A percentile compares a stretch with the other conserved stretches of the same genome.
phyloP scores from a whole-genome alignment of 768 basidiomycete species.

The Hortiboletus campestris region DNA sequence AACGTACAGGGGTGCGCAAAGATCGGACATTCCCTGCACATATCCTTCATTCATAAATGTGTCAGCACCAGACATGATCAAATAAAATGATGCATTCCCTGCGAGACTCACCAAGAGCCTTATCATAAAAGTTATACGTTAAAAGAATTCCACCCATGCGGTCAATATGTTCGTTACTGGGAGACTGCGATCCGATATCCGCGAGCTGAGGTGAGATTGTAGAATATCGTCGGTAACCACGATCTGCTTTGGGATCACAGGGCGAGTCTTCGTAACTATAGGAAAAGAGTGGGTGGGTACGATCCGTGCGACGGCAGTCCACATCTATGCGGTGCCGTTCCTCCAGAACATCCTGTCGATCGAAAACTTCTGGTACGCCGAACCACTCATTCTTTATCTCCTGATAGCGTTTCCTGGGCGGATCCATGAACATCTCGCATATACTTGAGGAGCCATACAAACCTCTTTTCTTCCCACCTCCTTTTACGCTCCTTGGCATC shows the following conservation, averaged over 20 bases:
- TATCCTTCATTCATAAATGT: slow-evolving; percentile 57
- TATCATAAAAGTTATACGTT: slow-evolving; percentile 90
- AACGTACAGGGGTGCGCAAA: slow-evolving; percentile 91
- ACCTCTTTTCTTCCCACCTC: slow-evolving; percentile 67
- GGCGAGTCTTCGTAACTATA: slow-evolving; percentile 37
- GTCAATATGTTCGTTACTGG: slow-evolving; percentile 89
- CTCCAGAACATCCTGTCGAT: slow-evolving; percentile 77
- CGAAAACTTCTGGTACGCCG: slow-evolving; percentile 77
- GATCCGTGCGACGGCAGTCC: slow-evolving; percentile 94
- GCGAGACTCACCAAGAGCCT: slow-evolving; percentile 67
- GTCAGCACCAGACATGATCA: slow-evolving; percentile 12
- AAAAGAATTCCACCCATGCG: slow-evolving; percentile 82
- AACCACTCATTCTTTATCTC: slow-evolving; percentile 79
- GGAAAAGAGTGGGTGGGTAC: slow-evolving; percentile 88
- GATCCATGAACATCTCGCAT: slow-evolving; percentile 8
- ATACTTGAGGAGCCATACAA: slow-evolving; percentile 13
- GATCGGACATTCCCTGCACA: slow-evolving; percentile 98
- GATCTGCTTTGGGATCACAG: slow-evolving; percentile 54
- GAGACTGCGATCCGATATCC: slow-evolving; percentile 84
- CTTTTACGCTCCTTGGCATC: slow-evolving; percentile 57
- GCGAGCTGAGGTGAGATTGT: slow-evolving; percentile 71
- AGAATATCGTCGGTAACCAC: slow-evolving; percentile 50
- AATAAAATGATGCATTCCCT: neutral
- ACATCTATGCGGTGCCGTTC: slow-evolving; percentile 95
- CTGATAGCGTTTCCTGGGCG: slow-evolving; percentile 63